These are phyloP conservation scores for Suillus fuscotomentosus DNA, from an alignment of 768 basidiomycete species.

Conservation along the genomic window DNA sequence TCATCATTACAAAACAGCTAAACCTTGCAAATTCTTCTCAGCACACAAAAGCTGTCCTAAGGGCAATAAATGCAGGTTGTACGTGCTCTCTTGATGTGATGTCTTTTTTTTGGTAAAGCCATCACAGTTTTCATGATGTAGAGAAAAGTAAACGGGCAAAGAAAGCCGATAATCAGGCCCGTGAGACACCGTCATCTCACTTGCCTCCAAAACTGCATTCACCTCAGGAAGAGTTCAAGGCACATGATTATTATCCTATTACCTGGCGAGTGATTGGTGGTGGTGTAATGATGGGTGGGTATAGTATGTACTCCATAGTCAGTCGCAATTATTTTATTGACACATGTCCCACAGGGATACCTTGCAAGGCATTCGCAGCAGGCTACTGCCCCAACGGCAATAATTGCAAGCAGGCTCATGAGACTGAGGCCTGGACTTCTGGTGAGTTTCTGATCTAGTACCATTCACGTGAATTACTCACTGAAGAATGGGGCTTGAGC, in stretches of 20 bases:
- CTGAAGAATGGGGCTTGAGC: neutral
- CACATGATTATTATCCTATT: conserved; percentile 60
- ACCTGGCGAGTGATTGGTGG: conserved; percentile 79
- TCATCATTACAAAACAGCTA: conserved; percentile 39
- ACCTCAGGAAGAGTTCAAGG: conserved; percentile 32
- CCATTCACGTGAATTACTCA: neutral
- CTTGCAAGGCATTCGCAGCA: conserved; percentile 21
- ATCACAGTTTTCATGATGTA: conserved; percentile 45
- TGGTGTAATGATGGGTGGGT: conserved; percentile 64
- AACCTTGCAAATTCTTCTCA: conserved; percentile 57
- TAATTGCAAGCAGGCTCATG: conserved; percentile 29
- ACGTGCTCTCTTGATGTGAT: conserved; percentile 21
- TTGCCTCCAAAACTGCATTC: conserved; percentile 25
- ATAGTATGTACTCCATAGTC: conserved; percentile 19
- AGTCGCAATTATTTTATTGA: neutral
- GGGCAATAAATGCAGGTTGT: conserved; percentile 62
- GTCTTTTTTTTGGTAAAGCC: neutral
- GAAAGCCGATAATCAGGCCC: conserved; percentile 3
- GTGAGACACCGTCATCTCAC: conserved; percentile 19
- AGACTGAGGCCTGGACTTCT: conserved; percentile 22
- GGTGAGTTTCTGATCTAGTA: conserved; percentile 15
- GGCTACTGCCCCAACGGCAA: conserved; percentile 26
- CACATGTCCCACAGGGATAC: conserved; percentile 17
- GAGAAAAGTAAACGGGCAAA: conserved; percentile 3
- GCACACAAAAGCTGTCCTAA: conserved; percentile 47